Evolutionary conservation across 192 early-diverging fungal genomes (phyloP).

Genomic region (Lobulomyces angularis): DNA sequence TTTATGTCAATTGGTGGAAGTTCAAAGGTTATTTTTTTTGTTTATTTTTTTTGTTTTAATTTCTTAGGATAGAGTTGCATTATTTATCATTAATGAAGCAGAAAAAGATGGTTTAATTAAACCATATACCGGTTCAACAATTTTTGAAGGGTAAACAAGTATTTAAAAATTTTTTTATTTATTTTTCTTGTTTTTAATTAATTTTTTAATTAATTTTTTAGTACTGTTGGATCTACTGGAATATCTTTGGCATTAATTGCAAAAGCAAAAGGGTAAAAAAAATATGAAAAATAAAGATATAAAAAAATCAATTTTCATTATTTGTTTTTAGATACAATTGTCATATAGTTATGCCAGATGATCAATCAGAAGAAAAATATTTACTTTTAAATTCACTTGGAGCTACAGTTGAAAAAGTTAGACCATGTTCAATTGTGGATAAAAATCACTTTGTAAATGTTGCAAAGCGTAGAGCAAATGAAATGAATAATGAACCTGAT

Average conservation of each 20-base stretch:
- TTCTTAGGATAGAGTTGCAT: conserved; percentile 88
- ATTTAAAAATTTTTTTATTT: neutral
- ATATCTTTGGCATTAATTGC: conserved; percentile 88
- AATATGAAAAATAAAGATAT: too few relatives aligned
- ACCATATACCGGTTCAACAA: conserved; percentile 61
- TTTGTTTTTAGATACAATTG: conserved; percentile 86
- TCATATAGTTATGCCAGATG: conserved; percentile 95
- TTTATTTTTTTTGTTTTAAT: too few relatives aligned
- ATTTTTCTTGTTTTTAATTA: too few relatives aligned
- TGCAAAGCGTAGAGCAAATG: conserved; percentile 59
- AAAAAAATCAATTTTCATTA: too few relatives aligned
- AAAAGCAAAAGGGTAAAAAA: conserved; percentile 70
- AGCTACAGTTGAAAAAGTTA: conserved; percentile 81
- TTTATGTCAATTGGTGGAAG: conserved; percentile 87
- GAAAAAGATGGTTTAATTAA: conserved; percentile 53
- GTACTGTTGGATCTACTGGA: conserved; percentile 91
- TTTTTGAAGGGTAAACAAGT: conserved; percentile 60
- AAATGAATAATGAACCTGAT: conserved; percentile 33
- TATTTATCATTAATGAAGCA: conserved; percentile 69
- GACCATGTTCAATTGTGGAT: conserved; percentile 85
- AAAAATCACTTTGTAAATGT: conserved; percentile 84
- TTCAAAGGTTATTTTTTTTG: too few relatives aligned
- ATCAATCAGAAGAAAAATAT: conserved; percentile 82
- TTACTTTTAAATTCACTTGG: conserved; percentile 68
- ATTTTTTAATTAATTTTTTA: neutral